These are phyloP conservation scores for Elongisporangium senticosum DNA, from an alignment of 352 stramenopile genomes.

Conservation along the genomic window DNA sequence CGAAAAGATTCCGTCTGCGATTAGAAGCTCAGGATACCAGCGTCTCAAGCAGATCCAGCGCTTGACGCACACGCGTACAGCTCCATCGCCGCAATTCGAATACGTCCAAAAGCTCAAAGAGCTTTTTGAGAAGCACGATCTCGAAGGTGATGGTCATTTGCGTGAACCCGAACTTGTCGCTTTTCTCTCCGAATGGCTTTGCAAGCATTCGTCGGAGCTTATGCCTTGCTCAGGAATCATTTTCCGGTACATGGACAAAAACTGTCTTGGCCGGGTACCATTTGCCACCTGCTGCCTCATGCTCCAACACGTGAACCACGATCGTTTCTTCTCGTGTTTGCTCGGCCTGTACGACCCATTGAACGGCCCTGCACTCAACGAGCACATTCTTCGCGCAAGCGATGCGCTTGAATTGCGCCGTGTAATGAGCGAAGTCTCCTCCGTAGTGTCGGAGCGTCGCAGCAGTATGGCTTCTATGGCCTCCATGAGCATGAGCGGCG, in stretches of 20 bases:
- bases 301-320: constrained; percentile 85
- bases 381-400: constrained; percentile 60
- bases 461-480: constrained; percentile 38
- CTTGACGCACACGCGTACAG: constrained; percentile 48
- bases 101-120: constrained; percentile 77
- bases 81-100: constrained; percentile 67
- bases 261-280: constrained; percentile 63
- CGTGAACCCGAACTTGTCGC: constrained; percentile 61
- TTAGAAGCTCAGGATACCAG: constrained; percentile 67
- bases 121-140: constrained; percentile 79
- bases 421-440: constrained; percentile 72
- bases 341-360: constrained; percentile 78
- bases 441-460: constrained; percentile 43
- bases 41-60: constrained; percentile 79
- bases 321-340: constrained; percentile 84
- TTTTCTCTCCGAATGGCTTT: constrained; percentile 80
- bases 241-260: constrained; percentile 89
- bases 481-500: constrained; percentile 27
- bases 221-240: constrained; percentile 76
- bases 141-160: constrained; percentile 57
- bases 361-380: constrained; percentile 56
- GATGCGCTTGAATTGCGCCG: constrained; percentile 62
- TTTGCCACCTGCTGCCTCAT: constrained; percentile 85
- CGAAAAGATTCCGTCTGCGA: constrained; percentile 67
- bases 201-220: constrained; percentile 75